phyloP scores from a whole-genome alignment of 1,139 yeast species.

The Lodderomyces theae region DNA sequence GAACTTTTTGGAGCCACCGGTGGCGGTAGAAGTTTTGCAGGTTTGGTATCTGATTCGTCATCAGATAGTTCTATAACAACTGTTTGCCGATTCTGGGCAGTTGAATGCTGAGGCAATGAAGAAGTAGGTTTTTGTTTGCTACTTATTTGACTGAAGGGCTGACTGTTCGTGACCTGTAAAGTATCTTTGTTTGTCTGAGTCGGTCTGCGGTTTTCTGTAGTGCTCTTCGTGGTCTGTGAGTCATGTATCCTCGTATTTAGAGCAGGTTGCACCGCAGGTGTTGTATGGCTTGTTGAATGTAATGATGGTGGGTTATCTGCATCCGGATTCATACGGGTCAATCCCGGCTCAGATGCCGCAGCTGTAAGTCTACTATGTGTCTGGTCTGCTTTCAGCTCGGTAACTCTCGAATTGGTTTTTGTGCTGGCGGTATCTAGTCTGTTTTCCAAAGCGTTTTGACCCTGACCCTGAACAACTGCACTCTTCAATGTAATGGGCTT shows the following conservation, averaged over 20 bases:
- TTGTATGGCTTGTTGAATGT: not conserved
- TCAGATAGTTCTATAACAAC: conserved; percentile 3
- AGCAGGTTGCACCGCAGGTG: not conserved
- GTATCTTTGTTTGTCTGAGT: too few relatives aligned
- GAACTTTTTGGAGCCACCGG: not conserved
- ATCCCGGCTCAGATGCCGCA: not conserved
- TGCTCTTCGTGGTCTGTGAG: too few relatives aligned
- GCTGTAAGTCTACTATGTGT: not conserved
- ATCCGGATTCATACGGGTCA: not conserved
- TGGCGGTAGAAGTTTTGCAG: not conserved
- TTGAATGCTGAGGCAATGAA: not conserved
- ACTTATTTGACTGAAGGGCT: too few relatives aligned
- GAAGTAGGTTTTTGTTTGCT: not conserved
- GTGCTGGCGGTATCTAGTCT: not conserved
- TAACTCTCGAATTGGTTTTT: not conserved
- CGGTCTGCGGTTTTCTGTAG: too few relatives aligned
- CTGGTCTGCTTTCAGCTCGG: too few relatives aligned
- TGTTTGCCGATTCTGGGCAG: not conserved
- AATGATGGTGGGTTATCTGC: not conserved
- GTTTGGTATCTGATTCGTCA: not conserved
- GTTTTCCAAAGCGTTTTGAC: too few relatives aligned
- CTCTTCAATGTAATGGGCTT: not conserved
- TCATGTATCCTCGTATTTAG: too few relatives aligned
- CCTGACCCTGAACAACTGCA: too few relatives aligned
- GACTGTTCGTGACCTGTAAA: too few relatives aligned